Evolutionary conservation across 257 asterid genomes (phyloP).

Genomic region (Datura wrightii): DNA sequence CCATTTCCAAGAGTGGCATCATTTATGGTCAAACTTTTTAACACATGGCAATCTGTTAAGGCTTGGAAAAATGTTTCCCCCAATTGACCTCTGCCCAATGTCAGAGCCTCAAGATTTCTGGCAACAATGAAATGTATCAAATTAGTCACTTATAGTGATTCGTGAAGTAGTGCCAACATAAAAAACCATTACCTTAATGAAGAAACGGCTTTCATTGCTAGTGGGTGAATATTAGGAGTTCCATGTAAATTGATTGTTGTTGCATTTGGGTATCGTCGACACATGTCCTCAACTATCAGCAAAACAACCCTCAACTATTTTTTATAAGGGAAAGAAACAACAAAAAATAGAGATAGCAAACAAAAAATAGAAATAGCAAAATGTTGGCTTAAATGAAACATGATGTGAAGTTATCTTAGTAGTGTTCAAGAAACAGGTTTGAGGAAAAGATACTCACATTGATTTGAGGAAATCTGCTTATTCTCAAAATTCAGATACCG

Average conservation of each 20-base stretch:
- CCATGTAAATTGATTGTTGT: conserved; percentile 81
- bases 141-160: conserved; percentile 19
- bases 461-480: conserved; percentile 63
- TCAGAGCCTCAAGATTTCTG: conserved; percentile 91
- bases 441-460: conserved; percentile 64
- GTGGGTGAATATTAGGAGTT: conserved; percentile 66
- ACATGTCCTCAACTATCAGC: conserved; percentile 78
- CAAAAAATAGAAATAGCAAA: background rate
- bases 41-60: conserved; percentile 68
- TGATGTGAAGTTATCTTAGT: background rate
- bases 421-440: background rate
- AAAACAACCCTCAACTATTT: background rate
- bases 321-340: background rate
- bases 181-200: conserved; percentile 62
- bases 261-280: conserved; percentile 92
- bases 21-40: conserved; percentile 81
- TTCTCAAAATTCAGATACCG: conserved; percentile 87
- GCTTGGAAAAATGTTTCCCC: conserved; percentile 84
- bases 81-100: conserved; percentile 90
- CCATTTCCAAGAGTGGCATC: conserved; percentile 94
- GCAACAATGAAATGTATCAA: conserved; percentile 39
- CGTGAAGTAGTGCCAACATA: conserved; percentile 17
- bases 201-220: conserved; percentile 75
- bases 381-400: background rate
- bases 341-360: background rate